Conservation (phyloP, 805 yeast genomes). For the Candida adriatica region DNA sequence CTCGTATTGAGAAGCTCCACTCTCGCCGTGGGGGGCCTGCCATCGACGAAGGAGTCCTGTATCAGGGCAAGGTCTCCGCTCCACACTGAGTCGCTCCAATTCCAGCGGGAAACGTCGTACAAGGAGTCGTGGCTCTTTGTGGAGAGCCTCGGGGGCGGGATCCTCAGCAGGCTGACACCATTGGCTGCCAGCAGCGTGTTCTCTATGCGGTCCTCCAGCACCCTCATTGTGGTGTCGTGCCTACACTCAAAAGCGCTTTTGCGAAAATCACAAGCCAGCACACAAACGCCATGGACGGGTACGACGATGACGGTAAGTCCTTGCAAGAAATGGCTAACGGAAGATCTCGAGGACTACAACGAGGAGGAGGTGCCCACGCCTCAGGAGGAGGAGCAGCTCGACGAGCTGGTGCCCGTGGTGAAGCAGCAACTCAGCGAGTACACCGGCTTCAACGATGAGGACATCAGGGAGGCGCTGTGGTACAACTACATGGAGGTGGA, state of each 20-base stretch:
- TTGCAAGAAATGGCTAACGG: background rate
- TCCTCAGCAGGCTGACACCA: conserved; percentile 9
- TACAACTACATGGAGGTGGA: conserved; percentile 50
- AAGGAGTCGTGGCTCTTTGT: background rate
- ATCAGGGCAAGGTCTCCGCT: conserved; percentile 25
- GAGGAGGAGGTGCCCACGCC: conserved; percentile 27
- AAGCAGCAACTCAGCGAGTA: conserved; percentile 32
- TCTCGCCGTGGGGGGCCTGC: conserved; percentile 1
- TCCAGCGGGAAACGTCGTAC: conserved; percentile 22
- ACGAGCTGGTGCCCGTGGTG: conserved; percentile 36
- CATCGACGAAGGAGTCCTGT: conserved; percentile 18
- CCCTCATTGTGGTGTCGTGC: background rate
- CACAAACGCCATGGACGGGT: conserved; percentile 6
- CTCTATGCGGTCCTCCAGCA: conserved; percentile 3
- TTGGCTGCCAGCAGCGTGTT: conserved; percentile 4
- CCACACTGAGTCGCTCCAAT: conserved; percentile 30
- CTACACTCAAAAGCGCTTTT: background rate
- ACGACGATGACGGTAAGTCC: conserved; percentile 23
- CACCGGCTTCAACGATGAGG: conserved; percentile 37
- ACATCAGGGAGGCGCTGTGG: conserved; percentile 53
- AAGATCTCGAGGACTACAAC: conserved; percentile 25
- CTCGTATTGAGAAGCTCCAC: conserved; percentile 8
- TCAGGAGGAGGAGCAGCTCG: conserved; percentile 35
- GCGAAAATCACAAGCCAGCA: background rate
- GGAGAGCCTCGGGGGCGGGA: conserved; percentile 12